phyloP scores from a whole-genome alignment of 2,329 filamentous ascomycete species.

The Aspergillus luchuensis region DNA sequence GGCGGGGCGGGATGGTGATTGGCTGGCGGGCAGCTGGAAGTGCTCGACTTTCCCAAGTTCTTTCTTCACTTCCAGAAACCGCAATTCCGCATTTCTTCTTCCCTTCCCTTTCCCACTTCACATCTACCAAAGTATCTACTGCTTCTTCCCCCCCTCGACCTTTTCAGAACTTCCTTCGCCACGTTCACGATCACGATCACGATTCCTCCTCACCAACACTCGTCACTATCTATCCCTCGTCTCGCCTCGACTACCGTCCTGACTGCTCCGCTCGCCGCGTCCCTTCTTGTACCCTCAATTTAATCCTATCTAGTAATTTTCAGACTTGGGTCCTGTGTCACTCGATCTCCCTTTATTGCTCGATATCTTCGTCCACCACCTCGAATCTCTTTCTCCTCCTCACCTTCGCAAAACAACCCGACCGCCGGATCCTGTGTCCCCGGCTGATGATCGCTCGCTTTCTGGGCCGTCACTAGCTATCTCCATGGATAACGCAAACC shows the following conservation, averaged over 20 bases:
- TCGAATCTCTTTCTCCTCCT: conserved; percentile 17
- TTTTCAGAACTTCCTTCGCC: conserved; percentile 5
- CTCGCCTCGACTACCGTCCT: conserved; percentile 12
- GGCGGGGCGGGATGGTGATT: conserved; percentile 32
- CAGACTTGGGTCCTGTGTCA: background rate
- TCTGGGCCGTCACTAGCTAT: conserved; percentile 37
- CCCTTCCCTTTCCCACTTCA: conserved; percentile 3
- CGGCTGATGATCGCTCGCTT: conserved; percentile 42
- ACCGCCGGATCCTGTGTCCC: conserved; percentile 8
- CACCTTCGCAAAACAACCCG: background rate
- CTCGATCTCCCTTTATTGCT: background rate
- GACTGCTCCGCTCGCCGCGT: conserved; percentile 12
- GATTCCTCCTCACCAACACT: conserved; percentile 21
- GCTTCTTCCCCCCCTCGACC: conserved; percentile 5
- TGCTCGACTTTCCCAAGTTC: conserved; percentile 1
- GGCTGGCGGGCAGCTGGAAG: conserved; percentile 18
- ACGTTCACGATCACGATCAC: conserved; percentile 29
- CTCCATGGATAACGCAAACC: conserved; percentile 54
- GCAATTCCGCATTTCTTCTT: conserved; percentile 3
- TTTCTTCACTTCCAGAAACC: conserved; percentile 6
- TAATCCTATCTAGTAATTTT: conserved; percentile 12
- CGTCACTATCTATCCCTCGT: conserved; percentile 9
- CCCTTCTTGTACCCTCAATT: conserved; percentile 12
- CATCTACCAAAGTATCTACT: background rate
- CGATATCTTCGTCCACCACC: background rate